A percentile compares a stretch with the other conserved stretches of the same genome.
Conservation (phyloP, 2,329 filamentous ascomycete genomes). For the Botrytis byssoidea region DNA sequence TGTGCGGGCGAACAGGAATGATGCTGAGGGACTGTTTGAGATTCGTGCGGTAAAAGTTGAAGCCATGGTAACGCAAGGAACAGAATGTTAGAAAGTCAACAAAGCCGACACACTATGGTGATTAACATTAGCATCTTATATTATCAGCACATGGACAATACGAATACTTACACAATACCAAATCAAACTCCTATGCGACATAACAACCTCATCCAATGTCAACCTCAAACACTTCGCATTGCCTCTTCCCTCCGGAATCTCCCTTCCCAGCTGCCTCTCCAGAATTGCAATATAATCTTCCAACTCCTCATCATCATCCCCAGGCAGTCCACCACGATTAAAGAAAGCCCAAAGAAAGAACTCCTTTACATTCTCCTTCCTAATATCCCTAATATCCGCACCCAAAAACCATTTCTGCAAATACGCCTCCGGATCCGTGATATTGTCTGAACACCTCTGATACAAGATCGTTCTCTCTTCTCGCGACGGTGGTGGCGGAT, state of each 20-base stretch:
- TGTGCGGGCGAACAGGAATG: constrained; percentile 55
- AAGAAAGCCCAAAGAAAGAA: constrained; percentile 62
- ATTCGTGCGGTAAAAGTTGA: constrained; percentile 48
- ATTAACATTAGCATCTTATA: constrained; percentile 9
- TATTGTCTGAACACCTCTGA: constrained; percentile 49
- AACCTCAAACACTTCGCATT: constrained; percentile 53
- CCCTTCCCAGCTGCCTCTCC: constrained; percentile 51
- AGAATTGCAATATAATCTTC: constrained; percentile 53
- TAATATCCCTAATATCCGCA: constrained; percentile 51
- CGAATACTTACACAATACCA: constrained; percentile 54
- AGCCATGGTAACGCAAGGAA: constrained; percentile 45
- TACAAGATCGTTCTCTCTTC: constrained; percentile 52
- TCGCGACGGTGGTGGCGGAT: constrained; percentile 47
- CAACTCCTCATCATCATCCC: constrained; percentile 52
- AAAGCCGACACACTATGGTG: constrained; percentile 36
- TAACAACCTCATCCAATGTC: constrained; percentile 57
- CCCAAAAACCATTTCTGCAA: constrained; percentile 58
- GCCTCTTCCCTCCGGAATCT: constrained; percentile 52
- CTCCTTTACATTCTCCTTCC: constrained; percentile 58
- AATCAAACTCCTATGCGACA: constrained; percentile 53
- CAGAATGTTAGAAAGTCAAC: constrained; percentile 40
- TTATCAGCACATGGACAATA: neutral
- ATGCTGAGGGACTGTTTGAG: constrained; percentile 46
- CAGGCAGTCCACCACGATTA: constrained; percentile 45
- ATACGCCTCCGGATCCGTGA: constrained; percentile 53